A percentile compares a stretch with the other conserved stretches of the same genome.
These are phyloP conservation scores for Talaromyces proteolyticus DNA, from an alignment of 495 filamentous ascomycete species.

Conservation along the genomic window DNA sequence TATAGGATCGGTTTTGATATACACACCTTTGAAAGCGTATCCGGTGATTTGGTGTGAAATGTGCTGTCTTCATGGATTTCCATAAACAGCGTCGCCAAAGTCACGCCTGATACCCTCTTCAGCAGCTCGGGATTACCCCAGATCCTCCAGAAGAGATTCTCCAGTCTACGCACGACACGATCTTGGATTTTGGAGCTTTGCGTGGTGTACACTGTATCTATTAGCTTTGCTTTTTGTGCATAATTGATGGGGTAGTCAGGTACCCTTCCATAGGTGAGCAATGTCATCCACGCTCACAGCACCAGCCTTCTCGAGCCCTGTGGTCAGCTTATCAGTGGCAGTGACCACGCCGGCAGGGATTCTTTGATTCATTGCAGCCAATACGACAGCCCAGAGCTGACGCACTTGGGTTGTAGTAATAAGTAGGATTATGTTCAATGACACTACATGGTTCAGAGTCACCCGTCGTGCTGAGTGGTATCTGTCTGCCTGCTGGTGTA, in stretches of 20 bases:
- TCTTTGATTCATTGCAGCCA: constrained; percentile 38
- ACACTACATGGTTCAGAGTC: too few relatives aligned
- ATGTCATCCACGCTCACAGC: constrained; percentile 29
- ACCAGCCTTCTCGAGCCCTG: constrained; percentile 22
- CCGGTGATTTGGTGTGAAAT: background rate
- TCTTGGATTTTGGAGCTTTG: constrained; percentile 30
- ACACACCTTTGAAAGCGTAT: background rate
- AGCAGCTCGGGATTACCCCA: constrained; percentile 31
- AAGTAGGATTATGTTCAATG: too few relatives aligned
- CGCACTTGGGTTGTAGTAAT: too few relatives aligned
- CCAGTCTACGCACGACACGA: constrained; percentile 36
- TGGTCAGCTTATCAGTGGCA: constrained; percentile 22
- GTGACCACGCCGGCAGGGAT: constrained; percentile 47
- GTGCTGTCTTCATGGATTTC: constrained; percentile 27
- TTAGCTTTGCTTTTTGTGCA: background rate
- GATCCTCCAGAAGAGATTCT: constrained; percentile 51
- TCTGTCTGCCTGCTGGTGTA: background rate
- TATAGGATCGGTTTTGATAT: background rate
- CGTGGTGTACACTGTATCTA: constrained; percentile 32
- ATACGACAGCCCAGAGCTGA: too few relatives aligned
- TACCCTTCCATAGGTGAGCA: constrained; percentile 43
- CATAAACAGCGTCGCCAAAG: constrained; percentile 33
- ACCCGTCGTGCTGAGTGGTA: background rate
- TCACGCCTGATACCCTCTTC: constrained; percentile 21
- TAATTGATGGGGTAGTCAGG: background rate